phyloP scores from a whole-genome alignment of 2,329 filamentous ascomycete species.

The Leptosphaerulina australis region DNA sequence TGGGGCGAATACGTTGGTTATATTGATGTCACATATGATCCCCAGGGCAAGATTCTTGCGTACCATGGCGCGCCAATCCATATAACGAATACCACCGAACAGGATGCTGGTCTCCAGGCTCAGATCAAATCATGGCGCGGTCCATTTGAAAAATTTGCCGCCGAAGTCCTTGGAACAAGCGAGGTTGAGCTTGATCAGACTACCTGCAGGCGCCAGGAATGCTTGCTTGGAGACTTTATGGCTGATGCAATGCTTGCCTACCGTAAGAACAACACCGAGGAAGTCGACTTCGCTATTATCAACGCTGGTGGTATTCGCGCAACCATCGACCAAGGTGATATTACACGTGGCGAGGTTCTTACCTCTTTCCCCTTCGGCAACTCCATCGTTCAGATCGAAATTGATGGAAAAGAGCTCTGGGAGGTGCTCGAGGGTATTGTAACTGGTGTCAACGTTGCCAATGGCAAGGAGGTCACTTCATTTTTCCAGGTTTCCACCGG shows the following conservation, averaged over 20 bases:
- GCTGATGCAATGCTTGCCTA: slow-evolving; percentile 66
- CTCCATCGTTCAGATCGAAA: slow-evolving; percentile 63
- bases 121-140: slow-evolving; percentile 64
- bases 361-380: slow-evolving; percentile 72
- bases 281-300: slow-evolving; percentile 64
- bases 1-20: slow-evolving; percentile 73
- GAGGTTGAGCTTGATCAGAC: slow-evolving; percentile 65
- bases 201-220: slow-evolving; percentile 64
- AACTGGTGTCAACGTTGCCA: slow-evolving; percentile 61
- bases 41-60: slow-evolving; percentile 64
- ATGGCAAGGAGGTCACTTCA: slow-evolving; percentile 59
- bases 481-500: slow-evolving; percentile 66
- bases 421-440: slow-evolving; percentile 65
- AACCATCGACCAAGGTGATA: slow-evolving; percentile 64
- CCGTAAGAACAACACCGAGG: slow-evolving; percentile 56
- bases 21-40: slow-evolving; percentile 69
- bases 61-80: slow-evolving; percentile 70
- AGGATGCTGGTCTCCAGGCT: slow-evolving; percentile 63
- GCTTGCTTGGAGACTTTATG: slow-evolving; percentile 53
- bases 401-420: slow-evolving; percentile 62
- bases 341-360: slow-evolving; percentile 68
- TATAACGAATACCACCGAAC: slow-evolving; percentile 64
- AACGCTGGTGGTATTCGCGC: slow-evolving; percentile 70
- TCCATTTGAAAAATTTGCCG: slow-evolving; percentile 66
- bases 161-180: slow-evolving; percentile 62